Evolutionary conservation across 805 yeast genomes (phyloP).

Genomic region (Naumovozyma baii): DNA sequence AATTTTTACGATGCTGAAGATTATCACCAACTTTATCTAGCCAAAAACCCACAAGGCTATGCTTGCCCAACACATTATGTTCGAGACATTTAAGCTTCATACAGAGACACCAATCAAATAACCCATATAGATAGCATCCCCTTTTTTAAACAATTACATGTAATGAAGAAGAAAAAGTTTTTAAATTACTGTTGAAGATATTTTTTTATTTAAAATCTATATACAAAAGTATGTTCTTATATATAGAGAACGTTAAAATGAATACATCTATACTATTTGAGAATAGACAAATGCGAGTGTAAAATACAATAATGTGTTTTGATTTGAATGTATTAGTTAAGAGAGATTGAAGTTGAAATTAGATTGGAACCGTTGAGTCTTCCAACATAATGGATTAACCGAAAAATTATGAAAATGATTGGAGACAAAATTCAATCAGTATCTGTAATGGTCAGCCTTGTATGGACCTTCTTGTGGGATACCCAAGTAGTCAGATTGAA

Average conservation of each 20-base stretch:
- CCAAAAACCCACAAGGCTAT: slow-evolving; percentile 75
- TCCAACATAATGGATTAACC: neutral
- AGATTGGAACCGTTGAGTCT: slow-evolving; percentile 1
- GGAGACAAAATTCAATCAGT: slow-evolving; percentile 38
- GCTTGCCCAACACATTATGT: slow-evolving; percentile 84
- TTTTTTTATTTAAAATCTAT: slow-evolving; percentile 3
- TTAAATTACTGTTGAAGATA: slow-evolving; percentile 10
- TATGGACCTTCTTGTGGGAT: slow-evolving; percentile 88
- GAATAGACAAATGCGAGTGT: neutral
- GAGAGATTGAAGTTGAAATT: neutral
- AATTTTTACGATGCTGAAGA: slow-evolving; percentile 91
- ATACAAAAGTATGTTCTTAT: neutral
- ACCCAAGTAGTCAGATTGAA: slow-evolving; percentile 90
- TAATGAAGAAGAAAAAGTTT: neutral
- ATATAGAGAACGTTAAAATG: neutral
- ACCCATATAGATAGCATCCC: too few relatives aligned
- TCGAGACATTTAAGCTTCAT: slow-evolving; percentile 36
- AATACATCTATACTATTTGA: neutral
- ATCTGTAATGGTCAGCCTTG: slow-evolving; percentile 98
- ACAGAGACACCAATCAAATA: too few relatives aligned
- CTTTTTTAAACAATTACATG: slow-evolving; percentile 1
- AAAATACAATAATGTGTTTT: neutral
- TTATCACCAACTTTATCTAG: slow-evolving; percentile 78
- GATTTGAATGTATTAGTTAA: neutral
- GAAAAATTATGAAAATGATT: slow-evolving; percentile 1